Evolutionary conservation across 345 rosid genomes (phyloP).

Genomic region (rapeseed (Brassica napus)): Da-Ae NC_063451.1:34309501-34310000

Average conservation of each 20-base stretch:
- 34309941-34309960: no score
- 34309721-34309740: background rate
- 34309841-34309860: no score
- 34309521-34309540: conserved; percentile 32
- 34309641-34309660: background rate
- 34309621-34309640: background rate
- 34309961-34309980: no score
- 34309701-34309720: background rate
- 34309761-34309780: background rate
- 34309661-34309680: background rate
- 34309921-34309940: no score
- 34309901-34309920: no score
- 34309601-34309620: conserved; percentile 3
- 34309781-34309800: no score
- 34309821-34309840: no score
- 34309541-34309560: conserved; percentile 20
- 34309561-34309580: conserved; percentile 2
- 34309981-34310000: no score
- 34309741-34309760: background rate
- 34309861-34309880: no score
- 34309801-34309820: no score
- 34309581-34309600: background rate
- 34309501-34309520: background rate
- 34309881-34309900: no score
- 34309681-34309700: background rate